Evolutionary conservation across 345 rosid species (phyloP), one percentile per base, ranked within the genome.

Genomic region (Raphanus sativus): DNA sequence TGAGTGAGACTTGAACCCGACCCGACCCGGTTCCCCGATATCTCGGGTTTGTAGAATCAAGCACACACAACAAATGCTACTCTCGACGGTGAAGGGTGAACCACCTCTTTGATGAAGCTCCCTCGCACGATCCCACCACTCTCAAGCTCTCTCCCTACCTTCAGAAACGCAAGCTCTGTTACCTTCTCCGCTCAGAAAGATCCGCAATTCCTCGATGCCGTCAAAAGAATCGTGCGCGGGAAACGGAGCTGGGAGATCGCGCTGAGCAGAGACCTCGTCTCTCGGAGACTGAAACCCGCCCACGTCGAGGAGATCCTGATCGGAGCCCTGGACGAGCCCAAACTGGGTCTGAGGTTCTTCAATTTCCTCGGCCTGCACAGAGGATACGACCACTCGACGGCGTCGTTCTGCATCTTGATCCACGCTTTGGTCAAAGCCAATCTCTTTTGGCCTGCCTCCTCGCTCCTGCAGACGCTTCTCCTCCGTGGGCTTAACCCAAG

Each of bases 371-470:
- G 99, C 16, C 73, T 95, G 83, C 99, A 95, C 80, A 80, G 71
- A 54, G 82, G 80, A 69, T 88, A 90, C 79, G 64, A 80, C 80
- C 99, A 94, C 68, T 89, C 99, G 0, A 62, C 87, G 9, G 65
- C 82, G 65, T 89, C 99, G 55, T 92, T 89, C 80, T 95, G 98
- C 73, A 85, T 90, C 16, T 81, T 95, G 71, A 82, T 95, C 42
- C 98, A 90, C 24, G 85, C 91, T 42, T 75, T 95, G 62, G 92
- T 84, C 26, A 81, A 82, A 66, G 76, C 69, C 62, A 78, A 81
- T 66, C 82, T 85, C 67, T 87, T 80, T 52, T 95, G 99, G 97
- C 97, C 99, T 29, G 99, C 99, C 2, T 89, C 94, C 8, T 95
- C 99, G 40, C 85, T 92, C 5, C 68, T 92, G 69, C 94, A 92